A percentile compares a stretch with the other conserved stretches of the same genome.
phyloP scores from a whole-genome alignment of 208 protist genomes.

The Trypanosoma brucei region DNA sequence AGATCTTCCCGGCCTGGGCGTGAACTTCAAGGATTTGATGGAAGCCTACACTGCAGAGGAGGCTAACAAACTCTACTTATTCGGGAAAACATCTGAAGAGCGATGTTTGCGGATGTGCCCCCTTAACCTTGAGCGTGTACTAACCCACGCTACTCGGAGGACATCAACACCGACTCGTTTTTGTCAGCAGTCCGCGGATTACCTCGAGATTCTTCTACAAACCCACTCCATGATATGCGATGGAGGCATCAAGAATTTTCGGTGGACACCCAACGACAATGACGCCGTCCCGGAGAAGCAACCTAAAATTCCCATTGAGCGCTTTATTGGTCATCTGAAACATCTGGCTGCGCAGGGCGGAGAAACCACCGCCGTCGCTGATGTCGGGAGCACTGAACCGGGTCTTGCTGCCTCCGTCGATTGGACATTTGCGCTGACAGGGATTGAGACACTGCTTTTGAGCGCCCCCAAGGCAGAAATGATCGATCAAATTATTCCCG shows the following conservation, averaged over 20 bases:
- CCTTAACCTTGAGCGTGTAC: constrained; percentile 27
- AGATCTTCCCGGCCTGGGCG: constrained; percentile 32
- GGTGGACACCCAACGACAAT: constrained; percentile 33
- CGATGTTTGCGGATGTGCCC: constrained; percentile 34
- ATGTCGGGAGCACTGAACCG: not conserved
- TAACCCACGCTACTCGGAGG: constrained; percentile 35
- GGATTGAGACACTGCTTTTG: constrained; percentile 49
- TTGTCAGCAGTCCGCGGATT: constrained; percentile 39
- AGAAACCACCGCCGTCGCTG: not conserved
- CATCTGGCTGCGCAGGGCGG: constrained; percentile 8
- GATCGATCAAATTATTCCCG: constrained; percentile 53
- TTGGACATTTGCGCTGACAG: constrained; percentile 46
- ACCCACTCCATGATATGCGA: constrained; percentile 50
- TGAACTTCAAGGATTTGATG: constrained; percentile 52
- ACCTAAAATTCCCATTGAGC: constrained; percentile 37
- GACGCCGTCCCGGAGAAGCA: constrained; percentile 42
- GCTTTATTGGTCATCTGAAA: constrained; percentile 47
- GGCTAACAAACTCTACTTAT: constrained; percentile 10
- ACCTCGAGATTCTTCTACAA: constrained; percentile 63
- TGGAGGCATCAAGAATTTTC: constrained; percentile 49
- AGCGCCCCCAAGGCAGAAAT: constrained; percentile 44
- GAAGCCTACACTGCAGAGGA: constrained; percentile 46
- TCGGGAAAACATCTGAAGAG: constrained; percentile 10
- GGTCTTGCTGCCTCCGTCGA: constrained; percentile 25
- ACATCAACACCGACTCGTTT: constrained; percentile 1